Percentiles rank a stretch among this genome's conserved stretches.
phyloP scores from a whole-genome alignment of 2,329 filamentous ascomycete species.

The Calonectria fujianensis region DNA sequence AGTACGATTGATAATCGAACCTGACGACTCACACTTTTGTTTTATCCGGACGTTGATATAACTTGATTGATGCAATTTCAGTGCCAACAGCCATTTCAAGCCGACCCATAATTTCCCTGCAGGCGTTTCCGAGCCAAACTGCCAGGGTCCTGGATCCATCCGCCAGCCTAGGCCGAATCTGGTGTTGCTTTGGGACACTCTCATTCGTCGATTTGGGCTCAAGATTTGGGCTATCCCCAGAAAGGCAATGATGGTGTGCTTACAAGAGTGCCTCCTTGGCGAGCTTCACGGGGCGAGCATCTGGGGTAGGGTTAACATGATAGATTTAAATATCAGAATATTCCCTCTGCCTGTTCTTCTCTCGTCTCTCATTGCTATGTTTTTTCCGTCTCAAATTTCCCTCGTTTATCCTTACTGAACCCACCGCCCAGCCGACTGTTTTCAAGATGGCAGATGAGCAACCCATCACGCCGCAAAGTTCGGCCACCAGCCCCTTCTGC shows the following conservation, averaged over 20 bases:
- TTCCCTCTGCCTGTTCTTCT: slow-evolving; percentile 15
- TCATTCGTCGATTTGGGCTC: neutral
- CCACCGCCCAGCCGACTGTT: neutral
- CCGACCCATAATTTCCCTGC: neutral
- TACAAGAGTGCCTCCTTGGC: neutral
- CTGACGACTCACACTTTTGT: neutral
- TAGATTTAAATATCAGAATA: slow-evolving; percentile 34
- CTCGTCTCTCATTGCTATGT: neutral
- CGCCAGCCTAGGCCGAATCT: neutral
- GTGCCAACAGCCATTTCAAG: neutral
- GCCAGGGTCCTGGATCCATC: slow-evolving; percentile 10
- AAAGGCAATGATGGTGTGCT: neutral
- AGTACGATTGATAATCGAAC: neutral
- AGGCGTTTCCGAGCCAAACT: neutral
- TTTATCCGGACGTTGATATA: neutral
- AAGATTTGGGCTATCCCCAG: neutral
- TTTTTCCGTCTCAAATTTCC: neutral
- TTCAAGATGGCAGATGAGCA: slow-evolving; percentile 19
- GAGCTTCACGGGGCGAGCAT: neutral
- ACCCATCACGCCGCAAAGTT: slow-evolving; percentile 15
- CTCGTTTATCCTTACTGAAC: neutral
- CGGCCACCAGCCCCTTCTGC: slow-evolving; percentile 17
- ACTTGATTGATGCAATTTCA: neutral
- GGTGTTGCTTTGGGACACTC: slow-evolving; percentile 12
- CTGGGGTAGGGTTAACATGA: neutral